These are phyloP conservation scores for Aspergillus phoenicis DNA, from an alignment of 2,329 filamentous ascomycete genomes.

Conservation along the genomic window DNA sequence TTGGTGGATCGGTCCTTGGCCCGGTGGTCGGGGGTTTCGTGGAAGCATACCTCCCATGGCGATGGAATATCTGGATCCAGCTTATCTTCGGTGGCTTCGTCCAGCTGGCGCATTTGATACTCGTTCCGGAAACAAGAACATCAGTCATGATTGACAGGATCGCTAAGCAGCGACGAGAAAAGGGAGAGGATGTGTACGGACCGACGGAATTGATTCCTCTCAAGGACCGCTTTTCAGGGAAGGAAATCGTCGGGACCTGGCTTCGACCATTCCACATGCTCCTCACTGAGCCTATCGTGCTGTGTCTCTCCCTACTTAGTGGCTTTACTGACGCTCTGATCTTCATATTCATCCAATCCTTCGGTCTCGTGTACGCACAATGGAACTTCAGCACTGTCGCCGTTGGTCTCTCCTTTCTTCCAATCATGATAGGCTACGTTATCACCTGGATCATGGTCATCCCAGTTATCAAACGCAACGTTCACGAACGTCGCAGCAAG, in stretches of 20 bases:
- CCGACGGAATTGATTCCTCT: constrained; percentile 63
- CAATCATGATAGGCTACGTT: constrained; percentile 61
- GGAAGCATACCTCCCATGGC: constrained; percentile 68
- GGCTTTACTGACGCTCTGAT: constrained; percentile 68
- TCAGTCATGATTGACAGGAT: constrained; percentile 71
- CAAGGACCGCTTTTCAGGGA: constrained; percentile 57
- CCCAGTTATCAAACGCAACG: constrained; percentile 55
- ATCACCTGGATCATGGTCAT: constrained; percentile 61
- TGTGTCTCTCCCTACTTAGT: constrained; percentile 61
- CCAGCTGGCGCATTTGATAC: constrained; percentile 66
- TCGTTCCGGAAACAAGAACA: constrained; percentile 76
- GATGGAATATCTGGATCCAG: constrained; percentile 83
- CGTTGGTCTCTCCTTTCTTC: constrained; percentile 57
- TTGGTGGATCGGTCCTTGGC: constrained; percentile 73
- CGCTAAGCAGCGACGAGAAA: constrained; percentile 70
- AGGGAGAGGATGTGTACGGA: constrained; percentile 67
- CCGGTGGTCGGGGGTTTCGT: constrained; percentile 77
- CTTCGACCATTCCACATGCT: constrained; percentile 66
- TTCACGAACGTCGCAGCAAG: constrained; percentile 51
- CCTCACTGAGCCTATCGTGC: constrained; percentile 65
- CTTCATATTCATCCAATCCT: constrained; percentile 68
- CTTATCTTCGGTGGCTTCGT: constrained; percentile 74
- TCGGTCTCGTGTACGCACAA: constrained; percentile 60
- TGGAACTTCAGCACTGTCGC: constrained; percentile 58
- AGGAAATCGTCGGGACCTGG: constrained; percentile 61